Evolutionary conservation across 331 rosid species (phyloP).

Genomic region (Quercus tomentella): DNA sequence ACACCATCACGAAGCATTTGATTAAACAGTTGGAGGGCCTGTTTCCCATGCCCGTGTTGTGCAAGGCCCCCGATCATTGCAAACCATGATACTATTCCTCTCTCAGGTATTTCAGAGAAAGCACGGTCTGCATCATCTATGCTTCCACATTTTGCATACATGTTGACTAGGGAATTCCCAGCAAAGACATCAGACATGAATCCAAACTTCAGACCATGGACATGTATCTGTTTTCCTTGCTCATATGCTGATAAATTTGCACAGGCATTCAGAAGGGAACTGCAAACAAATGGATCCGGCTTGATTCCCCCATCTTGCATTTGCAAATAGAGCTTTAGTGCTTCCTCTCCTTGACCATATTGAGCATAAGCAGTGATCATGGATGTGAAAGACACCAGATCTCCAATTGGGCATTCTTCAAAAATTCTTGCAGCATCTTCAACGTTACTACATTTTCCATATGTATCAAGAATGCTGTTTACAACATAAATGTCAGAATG

Average conservation of each 20-base stretch:
- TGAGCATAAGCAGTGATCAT: conserved; percentile 86
- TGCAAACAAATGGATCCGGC: conserved; percentile 73
- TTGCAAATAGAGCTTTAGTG: conserved; percentile 65
- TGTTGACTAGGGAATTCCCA: conserved; percentile 83
- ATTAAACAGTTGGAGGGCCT: conserved; percentile 65
- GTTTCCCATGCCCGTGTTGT: conserved; percentile 76
- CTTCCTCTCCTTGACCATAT: conserved; percentile 73
- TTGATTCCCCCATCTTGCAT: conserved; percentile 52
- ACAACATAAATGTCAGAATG: conserved; percentile 56
- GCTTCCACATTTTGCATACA: conserved; percentile 92
- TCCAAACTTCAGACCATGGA: conserved; percentile 72
- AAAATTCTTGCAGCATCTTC: conserved; percentile 58
- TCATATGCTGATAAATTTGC: conserved; percentile 79
- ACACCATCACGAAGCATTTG: conserved; percentile 68
- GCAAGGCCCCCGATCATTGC: conserved; percentile 95
- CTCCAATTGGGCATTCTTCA: conserved; percentile 60
- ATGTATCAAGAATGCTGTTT: conserved; percentile 80
- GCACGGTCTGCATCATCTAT: conserved; percentile 66
- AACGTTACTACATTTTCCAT: conserved; percentile 63
- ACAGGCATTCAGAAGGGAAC: conserved; percentile 85
- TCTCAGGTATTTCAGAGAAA: conserved; percentile 67
- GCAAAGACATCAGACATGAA: conserved; percentile 74
- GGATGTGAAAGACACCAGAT: conserved; percentile 86
- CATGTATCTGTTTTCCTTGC: conserved; percentile 88
- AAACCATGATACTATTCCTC: conserved; percentile 88